Evolutionary conservation across 2,329 filamentous ascomycete genomes (phyloP), one percentile per base, ranked within the genome.

Genomic region (Aureobasidium sp.): DNA sequence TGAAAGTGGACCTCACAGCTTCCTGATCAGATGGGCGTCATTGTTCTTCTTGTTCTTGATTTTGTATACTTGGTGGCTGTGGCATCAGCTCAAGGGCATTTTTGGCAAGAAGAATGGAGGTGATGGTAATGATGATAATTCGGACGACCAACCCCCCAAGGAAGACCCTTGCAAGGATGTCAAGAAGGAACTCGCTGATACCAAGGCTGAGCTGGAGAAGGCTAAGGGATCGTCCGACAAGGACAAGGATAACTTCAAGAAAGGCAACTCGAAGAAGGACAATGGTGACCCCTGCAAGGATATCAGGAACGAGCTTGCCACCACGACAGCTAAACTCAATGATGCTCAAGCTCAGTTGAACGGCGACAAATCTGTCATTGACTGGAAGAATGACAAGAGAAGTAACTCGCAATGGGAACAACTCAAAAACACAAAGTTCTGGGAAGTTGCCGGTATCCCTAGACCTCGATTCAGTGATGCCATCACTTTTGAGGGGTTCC

Each of bases 331-430:
- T 23, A 55, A 29, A 41, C 34, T 55, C 36, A 17, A 41, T 7
- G 36, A 55, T 13, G 36, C 23, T 42, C 36, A 41, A 15, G 51
- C 41, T 10, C 53, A 36, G 6, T 13, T 46, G 27, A 20, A 37
- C 10, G 53, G 53, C 2, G 26, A 57, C 10, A 57, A 46, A 29
- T 13, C 26, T 23, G 53, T 57, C 10, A 57, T 57, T n/a, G 53
- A 57, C 13, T 57, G 53, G 53, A 46, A 26, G 17, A 57, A 44
- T 3, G 53, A 57, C 39, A 57, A 36, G 52, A 44, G 39, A 26
- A 23, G 27, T 2, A 8, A 17, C 17, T 12, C 7, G 2, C 53
- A 57, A 26, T 57, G 53, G 53, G 26, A 20, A 36, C 39, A 23
- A 13, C 5, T 44, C 3, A 5, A 23, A n/a, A 23, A 57, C 17